Base-by-base conservation (phyloP, 176 grass and related monocot genomes). In the Aegilops speltoides region DNA sequence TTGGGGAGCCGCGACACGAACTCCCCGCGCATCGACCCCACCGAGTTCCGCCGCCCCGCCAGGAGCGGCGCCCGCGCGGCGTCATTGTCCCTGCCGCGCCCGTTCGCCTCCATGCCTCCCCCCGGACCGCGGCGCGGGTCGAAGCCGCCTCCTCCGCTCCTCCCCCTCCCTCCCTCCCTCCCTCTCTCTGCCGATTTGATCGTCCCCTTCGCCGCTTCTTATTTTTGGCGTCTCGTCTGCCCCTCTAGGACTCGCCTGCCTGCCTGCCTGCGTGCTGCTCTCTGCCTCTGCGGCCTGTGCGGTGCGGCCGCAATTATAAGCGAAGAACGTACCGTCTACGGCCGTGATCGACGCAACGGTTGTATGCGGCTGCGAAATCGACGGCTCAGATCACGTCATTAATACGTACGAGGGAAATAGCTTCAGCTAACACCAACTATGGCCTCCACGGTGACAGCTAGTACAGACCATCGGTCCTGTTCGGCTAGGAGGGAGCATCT, bases 1-100 rank as follows among this genome's bases (percentile, higher is more conserved):
- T 87, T 86, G 65, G 96, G 96, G 68, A 98, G 73, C 68, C 90
- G 77, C 32, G 93, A 89, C 41, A 98, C 77, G 81, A 98, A 98
- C 79, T 92, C 88, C 28, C 91, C 87, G 20, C 84, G 82, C 86
- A 98, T 83, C 73, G 89, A 93, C 32, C 78, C 63, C 23, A 95
- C 96, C 56, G 91, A 95, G 88, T 92, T 92, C 25, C 84, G 84
- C 88, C 83, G 19, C 71, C 85, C 83, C 19, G 74, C 84, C 59
- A 94, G 81, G 22, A 95, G 88, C 68, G 90, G 90, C 79, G 75
- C 74, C 82, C 90, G 69, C 86, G 82, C 63, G 29, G 79, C 63
- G 20, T 78, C 91, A 52, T 84, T 65, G 17, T 32, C 91, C 45
- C 56, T 81, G 26, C 24, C 81, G 33, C 24, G 23, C 64, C 68